Conservation (phyloP, 352 stramenopile species). For the Pythium phragmiticola region DNA sequence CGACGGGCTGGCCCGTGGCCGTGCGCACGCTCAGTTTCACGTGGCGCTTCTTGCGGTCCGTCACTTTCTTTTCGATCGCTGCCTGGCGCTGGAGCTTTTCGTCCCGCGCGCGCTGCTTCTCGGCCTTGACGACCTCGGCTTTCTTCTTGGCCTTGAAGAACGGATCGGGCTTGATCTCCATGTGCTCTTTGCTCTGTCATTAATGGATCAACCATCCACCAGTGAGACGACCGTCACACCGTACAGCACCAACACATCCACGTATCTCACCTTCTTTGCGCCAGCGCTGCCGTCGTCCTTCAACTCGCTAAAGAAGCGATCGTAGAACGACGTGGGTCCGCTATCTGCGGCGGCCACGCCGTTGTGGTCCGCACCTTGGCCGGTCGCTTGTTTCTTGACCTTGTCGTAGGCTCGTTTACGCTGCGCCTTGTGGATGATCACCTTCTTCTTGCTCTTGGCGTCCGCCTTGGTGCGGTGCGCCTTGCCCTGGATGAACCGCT, state of each 20-base stretch:
- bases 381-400: slow-evolving; percentile 58
- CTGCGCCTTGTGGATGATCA: slow-evolving; percentile 77
- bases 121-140: slow-evolving; percentile 47
- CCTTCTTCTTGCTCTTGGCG: slow-evolving; percentile 83
- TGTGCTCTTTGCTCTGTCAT: slow-evolving; percentile 21
- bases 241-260: neutral
- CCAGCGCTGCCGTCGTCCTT: slow-evolving; percentile 25
- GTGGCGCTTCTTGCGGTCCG: slow-evolving; percentile 82
- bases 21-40: slow-evolving; percentile 84
- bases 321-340: slow-evolving; percentile 67
- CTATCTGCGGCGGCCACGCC: slow-evolving; percentile 6
- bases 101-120: slow-evolving; percentile 42
- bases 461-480: slow-evolving; percentile 75
- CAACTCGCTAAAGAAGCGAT: slow-evolving; percentile 71
- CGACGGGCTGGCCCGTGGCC: slow-evolving; percentile 72
- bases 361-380: too few species aligned
- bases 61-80: slow-evolving; percentile 73
- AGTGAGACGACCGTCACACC: neutral
- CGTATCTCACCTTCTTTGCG: slow-evolving; percentile 13
- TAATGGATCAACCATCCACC: neutral
- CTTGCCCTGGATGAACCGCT: slow-evolving; percentile 88
- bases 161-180: slow-evolving; percentile 59
- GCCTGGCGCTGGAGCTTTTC: slow-evolving; percentile 53
- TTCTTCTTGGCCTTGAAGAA: slow-evolving; percentile 88
- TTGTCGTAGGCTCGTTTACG: slow-evolving; percentile 80